Evolutionary conservation across 139 green algal species (phyloP), one percentile per base, ranked within the genome.

Genomic region (Chlorella sp.): DNA sequence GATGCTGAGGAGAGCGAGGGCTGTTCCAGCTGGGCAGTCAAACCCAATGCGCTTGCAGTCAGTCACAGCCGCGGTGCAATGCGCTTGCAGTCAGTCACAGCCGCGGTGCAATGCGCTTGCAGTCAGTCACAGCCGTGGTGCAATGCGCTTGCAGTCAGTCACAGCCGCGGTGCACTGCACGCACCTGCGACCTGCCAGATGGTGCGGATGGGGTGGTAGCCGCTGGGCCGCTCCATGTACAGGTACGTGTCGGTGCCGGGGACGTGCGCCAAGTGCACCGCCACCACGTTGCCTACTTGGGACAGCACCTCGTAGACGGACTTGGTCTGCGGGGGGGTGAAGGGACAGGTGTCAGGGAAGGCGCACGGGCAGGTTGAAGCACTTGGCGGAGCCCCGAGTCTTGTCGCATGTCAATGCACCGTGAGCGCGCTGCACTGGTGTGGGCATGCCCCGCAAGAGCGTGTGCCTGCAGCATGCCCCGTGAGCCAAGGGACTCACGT

Each of bases 201-300:
- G 42, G 10, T 55, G 10, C 42, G 10, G 10, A 55, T 55, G 23
- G 77, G 77, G 49, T 79, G 72, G 49, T 73, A 74, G 24, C 77
- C 77, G 6, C 36, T 71, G 55, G 77, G 77, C 0, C 77, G 69
- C 69, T 83, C 77, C 77, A 83, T 83, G 62, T 74, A 77, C 24
- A 83, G 69, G 35, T 67, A 79, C 5, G 22, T 65, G 69, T 79
- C 62, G 1, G 77, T 74, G 23, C 77, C 77, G 0, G 77, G 69
- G 0, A 83, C 35, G 5, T 61, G 26, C 30, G 73, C 69, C 77
- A 83, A 67, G 72, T 83, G 77, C 31, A 83, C 77, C 2, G 77
- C 77, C 30, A 83, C 77, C 5, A 83, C 62, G n/a, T 76, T 80
- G 31, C 32, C 49, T n/a, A 61, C 6, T 51, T 70, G n/a, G 31